Base-by-base conservation (phyloP, 2,329 filamentous ascomycete genomes). In the Lojkania enalia region DNA sequence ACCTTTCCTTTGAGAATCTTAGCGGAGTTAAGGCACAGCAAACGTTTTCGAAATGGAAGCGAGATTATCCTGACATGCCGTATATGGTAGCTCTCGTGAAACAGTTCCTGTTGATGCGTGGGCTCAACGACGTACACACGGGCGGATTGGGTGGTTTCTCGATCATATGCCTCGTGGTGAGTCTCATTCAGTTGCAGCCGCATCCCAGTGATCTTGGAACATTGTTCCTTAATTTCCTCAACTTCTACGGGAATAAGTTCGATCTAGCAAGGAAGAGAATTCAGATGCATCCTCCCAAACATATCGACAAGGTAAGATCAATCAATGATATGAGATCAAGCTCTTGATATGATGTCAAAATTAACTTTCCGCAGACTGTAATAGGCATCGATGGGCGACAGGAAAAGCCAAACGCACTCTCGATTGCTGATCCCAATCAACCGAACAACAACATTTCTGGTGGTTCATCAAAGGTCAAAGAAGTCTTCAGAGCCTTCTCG, bases 131-230 rank as follows among this genome's bases (percentile, higher is more conserved):
- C 69, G 91, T 95, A 3, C 87, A 88, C 30, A 88, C 84, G 49
- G 94, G 94, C 44, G 94, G 94, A 2, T 83, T 99, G 40, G 94
- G 94, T 42, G 94, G 94, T 2, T 97, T 96, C 65, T 89, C 90
- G 1, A 87, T 95, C 52, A 96, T 92, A 44, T 99, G 94, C 74
- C 77, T 99, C 51, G 88, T 96, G 4, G 88, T 94, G 46, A 94
- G 88, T 74, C 84, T 96, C 69, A 73, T 97, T 35, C 88, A 96
- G 64, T 77, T 88, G 53, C 82, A 90, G 75, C 88, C 90, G 7
- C 75, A 80, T 1, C 78, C 85, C 37, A 84, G 33, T 11, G 33
- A 95, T 55, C 79, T 95, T 1, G 91, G 90, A 11, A 82, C 90
- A 55, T 75, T 95, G 41, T 77, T 99, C 7, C 81, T 97, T 69